Conservation (phyloP, 352 stramenopile genomes). For the Blastocystis sp. region DNA sequence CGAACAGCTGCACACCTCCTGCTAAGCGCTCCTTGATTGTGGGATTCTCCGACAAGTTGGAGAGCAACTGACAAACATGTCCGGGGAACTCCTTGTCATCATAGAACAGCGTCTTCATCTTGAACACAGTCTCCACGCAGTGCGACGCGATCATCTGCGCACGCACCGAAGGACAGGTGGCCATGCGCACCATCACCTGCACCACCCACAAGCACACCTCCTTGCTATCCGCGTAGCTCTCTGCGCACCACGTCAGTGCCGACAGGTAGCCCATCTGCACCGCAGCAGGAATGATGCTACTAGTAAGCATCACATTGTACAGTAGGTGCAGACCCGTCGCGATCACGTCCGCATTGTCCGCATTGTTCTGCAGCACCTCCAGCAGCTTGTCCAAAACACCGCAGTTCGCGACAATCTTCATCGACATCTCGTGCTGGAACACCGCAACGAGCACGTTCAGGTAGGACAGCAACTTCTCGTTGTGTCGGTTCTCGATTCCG, state of each 20-base stretch:
- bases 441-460: conserved; percentile 11
- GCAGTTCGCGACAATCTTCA: conserved; percentile 19
- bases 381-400: conserved; percentile 51
- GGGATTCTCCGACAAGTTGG: background rate
- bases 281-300: conserved; percentile 12
- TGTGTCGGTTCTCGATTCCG: conserved; percentile 15
- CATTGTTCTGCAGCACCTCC: conserved; percentile 4
- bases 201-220: conserved; percentile 37
- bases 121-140: conserved; percentile 47
- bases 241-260: conserved; percentile 27
- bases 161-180: conserved; percentile 13
- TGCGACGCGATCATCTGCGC: conserved; percentile 44
- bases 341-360: conserved; percentile 4
- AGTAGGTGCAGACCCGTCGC: conserved; percentile 18
- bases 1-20: background rate
- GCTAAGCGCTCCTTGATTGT: conserved; percentile 9
- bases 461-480: conserved; percentile 29
- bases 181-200: background rate
- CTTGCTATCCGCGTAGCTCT: conserved; percentile 35
- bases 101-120: background rate
- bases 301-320: conserved; percentile 27
- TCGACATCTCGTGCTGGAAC: conserved; percentile 48
- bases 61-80: conserved; percentile 39
- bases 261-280: conserved; percentile 21
- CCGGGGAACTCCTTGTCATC: background rate